Evolutionary conservation across 164 flowering plant genomes (phyloP).

Genomic region (Macadamia tetraphylla): DNA sequence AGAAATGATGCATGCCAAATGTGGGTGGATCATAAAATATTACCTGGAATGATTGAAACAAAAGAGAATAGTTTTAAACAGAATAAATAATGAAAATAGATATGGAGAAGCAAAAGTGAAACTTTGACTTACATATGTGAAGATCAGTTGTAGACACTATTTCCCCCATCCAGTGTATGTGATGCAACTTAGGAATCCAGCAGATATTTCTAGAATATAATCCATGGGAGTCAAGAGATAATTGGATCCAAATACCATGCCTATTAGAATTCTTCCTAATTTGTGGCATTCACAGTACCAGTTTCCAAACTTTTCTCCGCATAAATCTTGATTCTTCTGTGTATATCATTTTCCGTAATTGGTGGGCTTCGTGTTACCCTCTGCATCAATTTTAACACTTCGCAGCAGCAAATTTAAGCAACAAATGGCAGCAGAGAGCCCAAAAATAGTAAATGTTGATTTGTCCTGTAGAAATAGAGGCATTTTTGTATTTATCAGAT

Average conservation of each 20-base stretch:
- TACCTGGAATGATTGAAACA: conserved; percentile 41
- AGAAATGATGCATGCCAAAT: conserved; percentile 76
- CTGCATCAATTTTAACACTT: conserved; percentile 16
- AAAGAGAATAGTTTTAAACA: conserved; percentile 3
- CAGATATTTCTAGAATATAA: conserved; percentile 13
- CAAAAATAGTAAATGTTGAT: conserved; percentile 51
- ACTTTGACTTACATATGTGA: conserved; percentile 86
- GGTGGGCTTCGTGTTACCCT: conserved; percentile 7
- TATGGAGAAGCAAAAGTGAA: conserved; percentile 10
- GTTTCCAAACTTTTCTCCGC: conserved; percentile 11
- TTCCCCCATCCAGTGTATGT: conserved; percentile 52
- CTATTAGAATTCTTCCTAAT: conserved; percentile 22
- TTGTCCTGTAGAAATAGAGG: conserved; percentile 48
- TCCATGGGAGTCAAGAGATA: conserved; percentile 26
- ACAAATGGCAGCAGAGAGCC: conserved; percentile 27
- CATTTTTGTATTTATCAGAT: conserved; percentile 39
- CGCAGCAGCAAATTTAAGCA: conserved; percentile 16
- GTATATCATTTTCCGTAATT: conserved; percentile 2
- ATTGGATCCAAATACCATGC: conserved; percentile 43
- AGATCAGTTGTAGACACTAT: conserved; percentile 44
- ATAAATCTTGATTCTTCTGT: conserved; percentile 8
- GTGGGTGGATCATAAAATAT: conserved; percentile 67
- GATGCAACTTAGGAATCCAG: conserved; percentile 66
- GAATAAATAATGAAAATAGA: background rate
- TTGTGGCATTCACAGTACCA: conserved; percentile 37